Evolutionary conservation across 2,329 filamentous ascomycete genomes (phyloP), one percentile per base, ranked within the genome.

Genomic region (Coleophoma crateriformis): DNA sequence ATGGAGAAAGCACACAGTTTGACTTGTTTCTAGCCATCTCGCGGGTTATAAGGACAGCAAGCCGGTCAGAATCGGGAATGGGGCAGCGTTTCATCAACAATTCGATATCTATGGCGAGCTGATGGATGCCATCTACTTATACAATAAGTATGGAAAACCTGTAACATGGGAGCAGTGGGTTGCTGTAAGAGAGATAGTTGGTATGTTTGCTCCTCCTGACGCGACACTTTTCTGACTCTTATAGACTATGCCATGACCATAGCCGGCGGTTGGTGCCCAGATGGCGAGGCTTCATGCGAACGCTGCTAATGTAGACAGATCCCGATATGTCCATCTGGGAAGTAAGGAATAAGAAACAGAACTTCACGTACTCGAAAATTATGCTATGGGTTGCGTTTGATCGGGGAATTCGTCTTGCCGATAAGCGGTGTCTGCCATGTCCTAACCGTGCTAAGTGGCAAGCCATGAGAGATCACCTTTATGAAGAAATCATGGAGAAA

Each of bases 281-380:
- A 27, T 4, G 6, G 27, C 19, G 27, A 10, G 5, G 3, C 8
- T 7, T 27, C 6, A 27, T 27, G 27, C 8, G 27, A 27, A 7
- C 6, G 27, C 27, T 27, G 27, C 49, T 58, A 50, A 64, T 44
- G 33, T 5, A 15, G 7, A 7, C 43, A 77, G 75, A 84, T 40
- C 81, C 82, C 12, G 87, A 91, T 61, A 90, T 90, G 85, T 89
- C 85, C 3, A 91, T 90, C 59, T 90, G 87, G 87, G 87, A 91
- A 64, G 86, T 89, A 6, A 79, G 87, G 39, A 87, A 87, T 56
- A 71, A 82, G 60, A 86, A 86, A 62, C 86, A 90, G 65, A 81
- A 89, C 61, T 91, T 90, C 57, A 81, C 84, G 13, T 91, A 90
- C 67, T 88, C 84, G n/a, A 88, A 90, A 63, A 77, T 91, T 55